Evolutionary conservation across 2,329 filamentous ascomycete genomes (phyloP), one percentile per base, ranked within the genome.

Genomic region (Neurospora crassa): DNA sequence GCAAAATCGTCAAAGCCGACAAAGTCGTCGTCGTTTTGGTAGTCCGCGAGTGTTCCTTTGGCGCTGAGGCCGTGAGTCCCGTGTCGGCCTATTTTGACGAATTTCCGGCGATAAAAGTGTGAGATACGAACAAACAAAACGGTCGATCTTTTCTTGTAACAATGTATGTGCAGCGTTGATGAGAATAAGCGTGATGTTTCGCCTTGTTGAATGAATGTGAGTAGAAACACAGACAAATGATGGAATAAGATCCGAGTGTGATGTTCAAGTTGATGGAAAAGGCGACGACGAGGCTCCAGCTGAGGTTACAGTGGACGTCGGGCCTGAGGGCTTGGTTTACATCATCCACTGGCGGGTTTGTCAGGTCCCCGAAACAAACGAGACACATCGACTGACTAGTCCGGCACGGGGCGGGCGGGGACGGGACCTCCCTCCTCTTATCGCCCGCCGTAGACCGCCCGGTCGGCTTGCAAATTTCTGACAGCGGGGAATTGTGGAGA

Each of bases 1-100:
- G 40, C 41, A 34, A 76, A 76, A 71, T 76, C 74, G 71, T 72
- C 41, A 34, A 69, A 71, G 16, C 71, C 67, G 47, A 68, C 70
- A 67, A 71, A 68, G 10, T 69, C 71, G 72, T 63, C 29, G 14
- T 67, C 40, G 72, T 73, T n/a, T 20, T 24, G n/a, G 47, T 59
- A 59, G 47, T 59, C 47, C 34, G 53, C 16, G 11, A 63, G 29
- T 37, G 16, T 63, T 63, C 53, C 53, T 63, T 63, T 63, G 53
- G 53, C 53, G 53, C 53, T 63, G 53, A 63, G 53, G 53, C 53
- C 53, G 53, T 34, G 53, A 37, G 37, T 34, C 16, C 53, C 53
- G 53, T 63, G 29, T n/a, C 53, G 53, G 53, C 53, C 53, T 63
- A 63, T 63, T 34, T 63, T 63, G 53, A 63, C 29, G 16, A 29